Evolutionary conservation across 75 land plant genomes (phyloP).

Genomic region (Cryptomeria japonica): DNA sequence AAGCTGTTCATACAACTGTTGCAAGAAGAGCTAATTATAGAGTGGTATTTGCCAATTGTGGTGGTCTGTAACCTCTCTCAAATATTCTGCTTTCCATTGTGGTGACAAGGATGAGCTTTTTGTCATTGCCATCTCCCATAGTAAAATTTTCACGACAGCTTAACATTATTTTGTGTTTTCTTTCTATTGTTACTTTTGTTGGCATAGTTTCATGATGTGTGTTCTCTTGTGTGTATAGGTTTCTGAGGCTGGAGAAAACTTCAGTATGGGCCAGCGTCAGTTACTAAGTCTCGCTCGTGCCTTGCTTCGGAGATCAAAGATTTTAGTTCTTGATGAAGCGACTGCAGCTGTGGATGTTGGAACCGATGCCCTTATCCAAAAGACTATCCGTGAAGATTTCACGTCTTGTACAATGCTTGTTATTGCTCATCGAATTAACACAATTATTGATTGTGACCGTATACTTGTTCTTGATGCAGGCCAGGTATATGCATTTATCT

Average conservation of each 20-base stretch:
- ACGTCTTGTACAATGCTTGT: slow-evolving; percentile 97
- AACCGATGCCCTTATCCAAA: slow-evolving; percentile 95
- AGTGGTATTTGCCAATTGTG: background rate
- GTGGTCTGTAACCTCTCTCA: background rate
- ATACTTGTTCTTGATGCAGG: slow-evolving; percentile 91
- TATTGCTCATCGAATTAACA: slow-evolving; percentile 95
- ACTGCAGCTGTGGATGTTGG: slow-evolving; percentile 99
- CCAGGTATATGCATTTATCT: slow-evolving; percentile 36
- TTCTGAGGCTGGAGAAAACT: slow-evolving; percentile 93
- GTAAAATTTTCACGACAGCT: background rate
- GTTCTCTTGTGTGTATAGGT: slow-evolving; percentile 41
- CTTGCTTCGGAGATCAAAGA: slow-evolving; percentile 85
- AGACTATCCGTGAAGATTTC: slow-evolving; percentile 97
- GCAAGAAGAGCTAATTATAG: background rate
- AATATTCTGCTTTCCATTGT: background rate
- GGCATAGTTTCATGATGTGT: background rate
- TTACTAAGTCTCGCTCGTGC: slow-evolving; percentile 96
- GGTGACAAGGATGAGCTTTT: background rate
- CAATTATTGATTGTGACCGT: slow-evolving; percentile 92
- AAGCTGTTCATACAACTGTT: background rate
- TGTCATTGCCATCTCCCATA: background rate
- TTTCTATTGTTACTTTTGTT: background rate
- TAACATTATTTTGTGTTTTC: background rate
- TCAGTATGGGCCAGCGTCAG: slow-evolving; percentile 98
- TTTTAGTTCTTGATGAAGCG: slow-evolving; percentile 99